These are phyloP conservation scores for Stagonosporopsis rhizophila DNA, from an alignment of 2,329 filamentous ascomycete genomes.

Conservation along the genomic window DNA sequence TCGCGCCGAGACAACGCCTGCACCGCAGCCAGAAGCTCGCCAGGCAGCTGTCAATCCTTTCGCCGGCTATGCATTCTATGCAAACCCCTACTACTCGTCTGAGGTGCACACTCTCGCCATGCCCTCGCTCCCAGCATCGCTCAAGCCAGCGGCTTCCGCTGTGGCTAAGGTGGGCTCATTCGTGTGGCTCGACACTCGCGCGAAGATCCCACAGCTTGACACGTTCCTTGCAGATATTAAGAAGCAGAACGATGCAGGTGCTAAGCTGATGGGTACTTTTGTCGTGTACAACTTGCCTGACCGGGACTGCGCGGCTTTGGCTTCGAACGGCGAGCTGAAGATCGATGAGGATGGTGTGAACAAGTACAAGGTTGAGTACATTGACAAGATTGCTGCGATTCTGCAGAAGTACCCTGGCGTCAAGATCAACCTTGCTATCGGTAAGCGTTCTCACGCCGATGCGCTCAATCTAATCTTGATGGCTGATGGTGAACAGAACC, in stretches of 20 bases:
- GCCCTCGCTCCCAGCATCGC: constrained; percentile 64
- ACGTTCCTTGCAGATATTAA: constrained; percentile 58
- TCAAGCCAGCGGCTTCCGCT: constrained; percentile 58
- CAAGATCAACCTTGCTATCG: constrained; percentile 59
- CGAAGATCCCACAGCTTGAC: constrained; percentile 59
- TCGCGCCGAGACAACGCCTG: constrained; percentile 19
- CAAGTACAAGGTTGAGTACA: constrained; percentile 60
- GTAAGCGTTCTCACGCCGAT: constrained; percentile 25
- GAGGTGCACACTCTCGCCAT: constrained; percentile 64
- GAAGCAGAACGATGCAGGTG: constrained; percentile 57
- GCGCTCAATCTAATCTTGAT: not conserved
- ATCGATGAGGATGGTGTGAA: constrained; percentile 61
- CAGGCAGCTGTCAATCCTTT: constrained; percentile 60
- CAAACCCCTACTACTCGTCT: constrained; percentile 61
- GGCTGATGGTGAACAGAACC: constrained; percentile 53
- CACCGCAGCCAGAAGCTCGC: constrained; percentile 22
- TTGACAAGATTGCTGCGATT: constrained; percentile 61
- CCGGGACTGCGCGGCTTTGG: constrained; percentile 68
- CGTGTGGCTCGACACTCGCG: constrained; percentile 60
- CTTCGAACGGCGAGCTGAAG: constrained; percentile 68
- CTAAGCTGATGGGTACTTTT: constrained; percentile 58
- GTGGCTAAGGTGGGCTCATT: constrained; percentile 61
- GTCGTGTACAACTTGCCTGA: constrained; percentile 71
- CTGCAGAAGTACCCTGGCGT: constrained; percentile 62
- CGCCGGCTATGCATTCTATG: constrained; percentile 58